Evolutionary conservation across 129 eudicot genomes (phyloP).

Genomic region (Lonicera japonica): DNA sequence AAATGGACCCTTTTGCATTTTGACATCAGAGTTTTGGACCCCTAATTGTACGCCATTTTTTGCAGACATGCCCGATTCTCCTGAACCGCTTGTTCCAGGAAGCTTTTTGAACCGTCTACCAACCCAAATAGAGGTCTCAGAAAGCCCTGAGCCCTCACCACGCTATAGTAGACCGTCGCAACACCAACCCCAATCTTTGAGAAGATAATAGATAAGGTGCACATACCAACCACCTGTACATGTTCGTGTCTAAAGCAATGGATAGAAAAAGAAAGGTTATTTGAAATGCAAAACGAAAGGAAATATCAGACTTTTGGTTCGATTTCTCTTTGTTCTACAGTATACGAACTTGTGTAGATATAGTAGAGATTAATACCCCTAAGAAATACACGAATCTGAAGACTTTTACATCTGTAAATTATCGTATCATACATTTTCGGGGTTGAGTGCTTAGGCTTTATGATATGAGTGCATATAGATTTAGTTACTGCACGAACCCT

Average conservation of each 20-base stretch:
- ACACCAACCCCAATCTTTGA: constrained; percentile 3
- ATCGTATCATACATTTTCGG: neutral
- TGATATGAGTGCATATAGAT: neutral
- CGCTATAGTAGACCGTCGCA: constrained; percentile 6
- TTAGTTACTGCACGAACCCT: neutral
- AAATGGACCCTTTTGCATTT: no score
- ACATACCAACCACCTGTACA: neutral
- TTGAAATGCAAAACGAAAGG: neutral
- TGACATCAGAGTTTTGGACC: no score
- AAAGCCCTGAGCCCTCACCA: constrained; percentile 20
- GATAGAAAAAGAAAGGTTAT: neutral
- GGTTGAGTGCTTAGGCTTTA: neutral
- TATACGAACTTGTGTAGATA: neutral
- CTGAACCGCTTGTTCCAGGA: constrained; percentile 1
- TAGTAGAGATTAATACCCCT: neutral
- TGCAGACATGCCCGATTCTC: neutral
- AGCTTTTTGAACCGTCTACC: neutral
- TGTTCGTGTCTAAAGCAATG: neutral
- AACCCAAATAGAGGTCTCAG: constrained; percentile 19
- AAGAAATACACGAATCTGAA: neutral
- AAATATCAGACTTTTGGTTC: neutral
- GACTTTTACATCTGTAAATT: constrained; percentile 12
- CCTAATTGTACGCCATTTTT: neutral
- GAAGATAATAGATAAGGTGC: neutral
- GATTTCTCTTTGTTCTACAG: neutral